Evolutionary conservation across 225 moss, liverwort and hornwort species (phyloP), one percentile per base, ranked within the genome.

Genomic region (Sphagnum tenellum): DNA sequence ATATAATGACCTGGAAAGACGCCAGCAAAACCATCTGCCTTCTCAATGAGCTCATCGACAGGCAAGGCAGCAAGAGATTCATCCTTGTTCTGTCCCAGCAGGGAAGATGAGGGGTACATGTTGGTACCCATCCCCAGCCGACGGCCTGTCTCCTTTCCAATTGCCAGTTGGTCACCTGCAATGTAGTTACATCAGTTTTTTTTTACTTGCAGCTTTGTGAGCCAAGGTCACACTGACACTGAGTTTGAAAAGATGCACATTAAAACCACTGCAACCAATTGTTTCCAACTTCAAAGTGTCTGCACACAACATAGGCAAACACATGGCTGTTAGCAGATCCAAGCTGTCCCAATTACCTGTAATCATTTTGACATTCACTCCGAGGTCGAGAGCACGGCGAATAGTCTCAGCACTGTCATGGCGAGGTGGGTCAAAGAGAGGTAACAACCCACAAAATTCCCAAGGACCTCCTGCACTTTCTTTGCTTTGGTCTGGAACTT

Each of bases 321-420:
- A 29, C 29, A 29, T 29, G 29, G 29, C 29, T 29, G 29, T 29
- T 29, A 29, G 29, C 29, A 29, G 29, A 29, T 29, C 29, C 29
- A 29, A 29, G 29, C 29, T 29, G 29, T 29, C 29, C 29, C 29
- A 29, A 1, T 29, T 29, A 29, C 86, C 86, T 62, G 89, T 89
- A n/a, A 89, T 89, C 89, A 89, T 89, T 67, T 89, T 89, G 0
- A 89, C 89, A 50, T 81, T 89, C 49, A 89, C 89, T 70, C 89
- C 89, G 7, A 89, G 68, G 61, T 79, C 75, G 1, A 86, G 79
- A 4, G 89, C 89, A 50, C 81, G 84, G 47, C 84, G 87, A 63
- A 89, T 89, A 49, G 89, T 89, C 64, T 89, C 89, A 10, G 84
- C 87, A 71, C 89, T 89, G 65, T 89, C 89, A 44, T 89, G 89